Conservation (phyloP, 2,329 filamentous ascomycete species). For the Trichoderma oligosporum region DNA sequence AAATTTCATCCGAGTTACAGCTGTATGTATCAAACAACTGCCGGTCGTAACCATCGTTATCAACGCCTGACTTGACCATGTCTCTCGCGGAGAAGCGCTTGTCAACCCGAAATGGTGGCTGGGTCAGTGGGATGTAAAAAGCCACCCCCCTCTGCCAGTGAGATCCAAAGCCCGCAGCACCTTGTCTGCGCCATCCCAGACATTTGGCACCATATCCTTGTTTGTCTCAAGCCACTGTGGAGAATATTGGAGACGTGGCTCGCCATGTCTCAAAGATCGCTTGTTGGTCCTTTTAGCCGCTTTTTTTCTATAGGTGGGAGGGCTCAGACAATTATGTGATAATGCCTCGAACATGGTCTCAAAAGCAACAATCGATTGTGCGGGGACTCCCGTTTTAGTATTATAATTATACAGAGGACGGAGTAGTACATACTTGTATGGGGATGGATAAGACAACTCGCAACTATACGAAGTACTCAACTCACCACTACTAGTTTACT, state of each 20-base stretch:
- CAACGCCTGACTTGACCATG: neutral
- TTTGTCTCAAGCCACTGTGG: constrained; percentile 18
- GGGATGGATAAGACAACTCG: too few species aligned
- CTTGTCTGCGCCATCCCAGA: constrained; percentile 13
- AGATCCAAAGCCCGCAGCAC: constrained; percentile 10
- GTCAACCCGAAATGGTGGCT: constrained; percentile 16
- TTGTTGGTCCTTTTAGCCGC: neutral
- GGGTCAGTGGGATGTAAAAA: constrained; percentile 3
- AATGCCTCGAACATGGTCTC: too few species aligned
- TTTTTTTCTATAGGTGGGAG: neutral
- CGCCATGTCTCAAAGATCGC: constrained; percentile 18
- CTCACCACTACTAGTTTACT: neutral
- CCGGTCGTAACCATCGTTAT: neutral
- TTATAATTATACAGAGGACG: too few species aligned
- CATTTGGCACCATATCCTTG: constrained; percentile 8
- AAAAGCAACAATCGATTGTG: too few species aligned
- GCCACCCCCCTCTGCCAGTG: constrained; percentile 10
- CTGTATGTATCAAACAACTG: neutral
- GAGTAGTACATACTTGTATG: too few species aligned
- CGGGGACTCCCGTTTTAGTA: too few species aligned
- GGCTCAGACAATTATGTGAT: neutral
- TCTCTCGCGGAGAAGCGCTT: constrained; percentile 3
- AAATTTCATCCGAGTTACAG: neutral
- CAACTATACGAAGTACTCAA: too few species aligned
- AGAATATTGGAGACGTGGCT: constrained; percentile 5